Evolutionary conservation across 2,329 filamentous ascomycete genomes (phyloP).

Genomic region (Fusarium incarnatum): DNA sequence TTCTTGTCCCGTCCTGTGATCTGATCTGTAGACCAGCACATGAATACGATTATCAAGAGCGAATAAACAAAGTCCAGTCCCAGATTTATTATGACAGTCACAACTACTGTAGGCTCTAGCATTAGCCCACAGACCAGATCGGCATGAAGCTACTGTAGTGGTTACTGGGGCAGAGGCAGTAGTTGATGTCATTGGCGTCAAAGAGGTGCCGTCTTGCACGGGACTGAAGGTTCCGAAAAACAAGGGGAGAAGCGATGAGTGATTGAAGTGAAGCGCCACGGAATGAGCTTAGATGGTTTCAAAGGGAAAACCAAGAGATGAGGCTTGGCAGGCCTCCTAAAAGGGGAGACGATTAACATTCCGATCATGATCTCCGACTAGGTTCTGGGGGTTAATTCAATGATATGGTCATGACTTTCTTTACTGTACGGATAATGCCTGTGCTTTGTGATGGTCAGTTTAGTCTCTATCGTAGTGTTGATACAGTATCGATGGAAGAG

Average conservation of each 20-base stretch:
- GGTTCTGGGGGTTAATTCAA: constrained; percentile 33
- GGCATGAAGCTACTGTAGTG: constrained; percentile 13
- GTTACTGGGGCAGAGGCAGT: constrained; percentile 18
- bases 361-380: constrained; percentile 32
- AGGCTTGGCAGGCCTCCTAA: constrained; percentile 24
- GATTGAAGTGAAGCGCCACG: constrained; percentile 30
- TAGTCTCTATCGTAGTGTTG: background rate
- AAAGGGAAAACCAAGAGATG: constrained; percentile 11
- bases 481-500: background rate
- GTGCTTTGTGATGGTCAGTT: background rate
- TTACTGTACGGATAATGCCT: background rate
- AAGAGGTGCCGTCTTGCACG: constrained; percentile 17
- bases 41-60: constrained; percentile 16
- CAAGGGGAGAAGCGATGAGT: constrained; percentile 4
- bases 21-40: background rate
- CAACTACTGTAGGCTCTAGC: background rate
- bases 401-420: constrained; percentile 6
- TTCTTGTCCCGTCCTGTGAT: background rate
- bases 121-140: constrained; percentile 13
- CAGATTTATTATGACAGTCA: constrained; percentile 1
- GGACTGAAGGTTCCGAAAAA: constrained; percentile 18
- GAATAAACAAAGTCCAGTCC: constrained; percentile 16
- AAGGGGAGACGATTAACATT: constrained; percentile 34
- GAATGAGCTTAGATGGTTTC: constrained; percentile 13
- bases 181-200: constrained; percentile 40